These are phyloP conservation scores for Musa itinerans DNA, from an alignment of 176 grass and related monocot genomes.

Conservation along the genomic window DNA sequence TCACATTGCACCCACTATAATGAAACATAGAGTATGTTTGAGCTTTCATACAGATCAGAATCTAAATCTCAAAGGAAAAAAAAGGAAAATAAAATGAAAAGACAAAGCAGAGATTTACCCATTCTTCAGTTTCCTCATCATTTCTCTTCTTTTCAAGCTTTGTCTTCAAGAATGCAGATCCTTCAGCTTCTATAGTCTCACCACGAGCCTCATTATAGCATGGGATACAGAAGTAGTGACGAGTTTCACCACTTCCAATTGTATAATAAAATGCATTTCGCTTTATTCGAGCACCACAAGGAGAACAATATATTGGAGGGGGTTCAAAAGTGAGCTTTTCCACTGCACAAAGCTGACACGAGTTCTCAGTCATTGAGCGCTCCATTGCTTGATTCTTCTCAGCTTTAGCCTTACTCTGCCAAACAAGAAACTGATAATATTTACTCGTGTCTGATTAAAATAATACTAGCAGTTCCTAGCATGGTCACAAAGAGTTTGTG, in stretches of 20 bases:
- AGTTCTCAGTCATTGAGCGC: constrained; percentile 88
- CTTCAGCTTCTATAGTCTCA: constrained; percentile 84
- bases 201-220: constrained; percentile 90
- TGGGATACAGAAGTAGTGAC: constrained; percentile 78
- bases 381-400: constrained; percentile 93
- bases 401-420: constrained; percentile 96
- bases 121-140: constrained; percentile 99
- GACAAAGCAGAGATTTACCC: constrained; percentile 35
- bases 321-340: constrained; percentile 99
- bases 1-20: constrained; percentile 98
- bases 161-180: constrained; percentile 43
- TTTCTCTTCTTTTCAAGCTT: constrained; percentile 91
- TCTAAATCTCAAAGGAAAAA: not conserved
- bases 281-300: constrained; percentile 96
- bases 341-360: constrained; percentile 95
- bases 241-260: constrained; percentile 64
- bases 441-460: not conserved
- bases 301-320: constrained; percentile 94
- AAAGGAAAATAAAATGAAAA: not conserved
- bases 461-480: not conserved
- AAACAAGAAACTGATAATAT: constrained; percentile 17
- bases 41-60: not conserved
- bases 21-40: constrained; percentile 23
- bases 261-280: constrained; percentile 91
- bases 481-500: not conserved